phyloP scores from a whole-genome alignment of 2,329 filamentous ascomycete genomes.

The Nemania abortiva region DNA sequence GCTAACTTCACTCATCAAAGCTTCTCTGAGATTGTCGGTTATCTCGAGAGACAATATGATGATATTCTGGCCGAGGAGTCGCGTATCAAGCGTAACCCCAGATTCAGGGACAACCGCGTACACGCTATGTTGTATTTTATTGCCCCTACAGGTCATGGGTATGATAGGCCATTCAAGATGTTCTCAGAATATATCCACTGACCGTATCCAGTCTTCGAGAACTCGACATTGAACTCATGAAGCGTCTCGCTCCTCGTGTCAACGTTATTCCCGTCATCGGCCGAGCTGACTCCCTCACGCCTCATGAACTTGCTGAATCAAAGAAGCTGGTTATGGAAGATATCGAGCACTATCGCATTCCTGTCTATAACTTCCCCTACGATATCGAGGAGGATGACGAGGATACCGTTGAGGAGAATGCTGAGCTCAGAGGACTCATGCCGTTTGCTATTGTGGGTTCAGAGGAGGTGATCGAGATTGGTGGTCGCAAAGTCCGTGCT shows the following conservation, averaged over 20 bases:
- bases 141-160: slow-evolving; percentile 96
- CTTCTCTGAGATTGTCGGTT: slow-evolving; percentile 97
- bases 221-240: slow-evolving; percentile 99
- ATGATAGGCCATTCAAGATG: slow-evolving; percentile 53
- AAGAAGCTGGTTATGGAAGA: slow-evolving; percentile 99
- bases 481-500: slow-evolving; percentile 90
- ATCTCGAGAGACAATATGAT: slow-evolving; percentile 99
- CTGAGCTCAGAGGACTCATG: slow-evolving; percentile 96
- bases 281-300: slow-evolving; percentile 96
- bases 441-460: slow-evolving; percentile 99
- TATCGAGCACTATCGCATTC: slow-evolving; percentile 99
- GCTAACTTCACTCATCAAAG: slow-evolving; percentile 58
- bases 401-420: slow-evolving; percentile 99
- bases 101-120: slow-evolving; percentile 98
- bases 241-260: slow-evolving; percentile 95
- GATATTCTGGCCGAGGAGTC: slow-evolving; percentile 99
- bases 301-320: slow-evolving; percentile 95
- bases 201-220: slow-evolving; percentile 81
- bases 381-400: slow-evolving; percentile 99
- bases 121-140: slow-evolving; percentile 99
- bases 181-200: slow-evolving; percentile 28
- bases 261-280: slow-evolving; percentile 99
- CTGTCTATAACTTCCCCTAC: slow-evolving; percentile 99
- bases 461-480: slow-evolving; percentile 94
- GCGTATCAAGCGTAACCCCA: slow-evolving; percentile 99